Conservation (phyloP, 345 rosid genomes). For the Geranium rotundifolium region DNA sequence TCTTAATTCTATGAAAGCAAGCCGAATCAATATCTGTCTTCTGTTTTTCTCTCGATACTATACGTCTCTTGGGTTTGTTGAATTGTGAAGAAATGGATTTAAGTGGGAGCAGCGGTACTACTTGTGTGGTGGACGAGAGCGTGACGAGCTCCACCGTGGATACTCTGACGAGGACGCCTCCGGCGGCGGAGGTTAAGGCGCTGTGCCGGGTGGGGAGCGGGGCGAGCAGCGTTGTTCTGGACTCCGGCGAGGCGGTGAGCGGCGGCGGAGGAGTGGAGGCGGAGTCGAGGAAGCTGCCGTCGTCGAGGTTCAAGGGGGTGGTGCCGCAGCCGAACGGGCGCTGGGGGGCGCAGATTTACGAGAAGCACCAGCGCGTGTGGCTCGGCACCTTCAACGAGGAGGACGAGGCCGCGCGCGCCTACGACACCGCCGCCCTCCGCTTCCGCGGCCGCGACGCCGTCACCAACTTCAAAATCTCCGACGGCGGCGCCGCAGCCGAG, state of each 20-base stretch:
- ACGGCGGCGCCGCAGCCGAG: slow-evolving; percentile 34
- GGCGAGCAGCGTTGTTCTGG: slow-evolving; percentile 7
- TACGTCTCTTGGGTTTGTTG: background rate
- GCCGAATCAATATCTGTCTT: background rate
- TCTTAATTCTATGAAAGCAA: background rate
- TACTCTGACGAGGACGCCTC: slow-evolving; percentile 2
- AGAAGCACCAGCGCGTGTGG: slow-evolving; percentile 55
- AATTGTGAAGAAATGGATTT: slow-evolving; percentile 3
- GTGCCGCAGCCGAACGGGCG: slow-evolving; percentile 48
- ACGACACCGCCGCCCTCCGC: slow-evolving; percentile 38
- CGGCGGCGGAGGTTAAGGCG: background rate
- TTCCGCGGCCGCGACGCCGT: slow-evolving; percentile 48
- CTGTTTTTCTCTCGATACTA: background rate
- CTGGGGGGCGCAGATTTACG: slow-evolving; percentile 57
- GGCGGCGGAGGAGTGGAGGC: too few relatives aligned
- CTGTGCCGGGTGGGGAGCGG: slow-evolving; percentile 7
- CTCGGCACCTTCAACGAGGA: slow-evolving; percentile 47
- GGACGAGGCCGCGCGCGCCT: slow-evolving; percentile 45
- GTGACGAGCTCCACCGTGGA: slow-evolving; percentile 10
- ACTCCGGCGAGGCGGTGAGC: slow-evolving; percentile 3
- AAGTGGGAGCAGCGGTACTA: slow-evolving; percentile 10
- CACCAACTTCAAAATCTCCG: slow-evolving; percentile 29
- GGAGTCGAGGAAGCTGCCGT: slow-evolving; percentile 20
- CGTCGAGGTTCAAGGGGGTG: too few relatives aligned
- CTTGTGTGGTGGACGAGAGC: slow-evolving; percentile 21